Conservation (phyloP, 192 early-diverging fungal species). For the Coemansia aciculifera region DNA sequence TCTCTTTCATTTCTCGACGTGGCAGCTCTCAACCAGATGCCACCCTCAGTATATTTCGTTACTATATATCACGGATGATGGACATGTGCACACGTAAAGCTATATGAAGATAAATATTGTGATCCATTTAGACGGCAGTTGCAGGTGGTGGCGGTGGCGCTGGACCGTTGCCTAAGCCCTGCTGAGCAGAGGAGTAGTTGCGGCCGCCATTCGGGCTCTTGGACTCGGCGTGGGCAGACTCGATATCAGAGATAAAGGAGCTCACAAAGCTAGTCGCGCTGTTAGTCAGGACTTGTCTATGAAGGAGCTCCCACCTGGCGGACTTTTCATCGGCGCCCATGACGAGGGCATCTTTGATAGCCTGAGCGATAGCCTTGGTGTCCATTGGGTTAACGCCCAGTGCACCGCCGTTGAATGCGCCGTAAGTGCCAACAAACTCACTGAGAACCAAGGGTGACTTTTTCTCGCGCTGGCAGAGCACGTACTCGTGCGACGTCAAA, state of each 20-base stretch:
- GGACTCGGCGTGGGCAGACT: constrained; percentile 25
- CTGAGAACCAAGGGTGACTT: constrained; percentile 84
- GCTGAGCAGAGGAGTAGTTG: not conserved
- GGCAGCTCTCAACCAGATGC: not conserved
- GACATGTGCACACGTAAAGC: not conserved
- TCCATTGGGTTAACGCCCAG: constrained; percentile 98
- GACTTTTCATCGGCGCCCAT: constrained; percentile 79
- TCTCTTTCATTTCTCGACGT: not conserved
- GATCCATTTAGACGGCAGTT: not conserved
- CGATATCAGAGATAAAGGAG: constrained; percentile 56
- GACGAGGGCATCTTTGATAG: constrained; percentile 84
- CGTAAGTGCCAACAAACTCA: constrained; percentile 97
- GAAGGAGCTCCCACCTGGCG: constrained; percentile 72
- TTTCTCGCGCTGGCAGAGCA: constrained; percentile 85
- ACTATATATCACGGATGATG: not conserved
- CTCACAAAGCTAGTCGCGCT: constrained; percentile 70
- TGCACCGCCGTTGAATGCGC: constrained; percentile 78
- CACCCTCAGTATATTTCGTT: not conserved
- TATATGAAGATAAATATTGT: not conserved
- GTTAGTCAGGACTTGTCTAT: constrained; percentile 67
- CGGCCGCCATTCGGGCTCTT: constrained; percentile 9
- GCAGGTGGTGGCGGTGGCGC: not conserved
- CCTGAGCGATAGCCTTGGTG: constrained; percentile 80
- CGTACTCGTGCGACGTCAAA: constrained; percentile 91
- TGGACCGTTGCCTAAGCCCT: not conserved